Evolutionary conservation across 345 rosid species (phyloP), one percentile per base, ranked within the genome.

Genomic region (Ceriops decandra): DNA sequence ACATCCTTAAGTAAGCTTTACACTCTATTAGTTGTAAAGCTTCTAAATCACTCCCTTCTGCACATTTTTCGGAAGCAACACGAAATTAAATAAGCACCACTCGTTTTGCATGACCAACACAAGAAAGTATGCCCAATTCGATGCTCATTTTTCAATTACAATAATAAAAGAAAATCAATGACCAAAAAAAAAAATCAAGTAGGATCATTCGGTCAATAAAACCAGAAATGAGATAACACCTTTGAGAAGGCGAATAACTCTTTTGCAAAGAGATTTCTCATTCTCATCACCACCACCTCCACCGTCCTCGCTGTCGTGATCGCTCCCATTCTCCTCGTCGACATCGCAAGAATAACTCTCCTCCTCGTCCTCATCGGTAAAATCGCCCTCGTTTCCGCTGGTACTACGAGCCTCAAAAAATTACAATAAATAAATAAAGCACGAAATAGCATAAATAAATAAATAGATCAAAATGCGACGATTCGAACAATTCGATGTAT

Each of bases 1-100:
- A 72, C 60, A 68, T 74, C 47, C 88, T 73, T 60, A 88, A 53
- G 70, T 85, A 85, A 20, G 84, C 79, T 75, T 85, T 86, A 72
- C 87, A 86, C 22, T 77, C 79, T 52, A 64, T 72, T 17, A 86
- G 26, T 68, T 72, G 79, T 11, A 85, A 66, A 67, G 57, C 66
- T 68, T 79, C 80, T 62, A 83, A 66, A 62, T 78, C 72, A 11
- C 74, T 68, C 49, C 79, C 83, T 47, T 70, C 89, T 85, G 78
- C 64, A 53, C 56, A 46, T 74, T 19, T 64, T 2, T 42, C 53
- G 53, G 56, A 15, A 51, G 60, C 33, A 61, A 49, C 27, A 57
- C 62, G 35, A 78, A 70, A 70, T 58, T 68, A 38, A 27, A 62
- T 57, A 33, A 5, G 47, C 3, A 13, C 5, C 16, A 13, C 4